Conservation (phyloP, 2,329 filamentous ascomycete species). For the Didymosphaeria variabile region DNA sequence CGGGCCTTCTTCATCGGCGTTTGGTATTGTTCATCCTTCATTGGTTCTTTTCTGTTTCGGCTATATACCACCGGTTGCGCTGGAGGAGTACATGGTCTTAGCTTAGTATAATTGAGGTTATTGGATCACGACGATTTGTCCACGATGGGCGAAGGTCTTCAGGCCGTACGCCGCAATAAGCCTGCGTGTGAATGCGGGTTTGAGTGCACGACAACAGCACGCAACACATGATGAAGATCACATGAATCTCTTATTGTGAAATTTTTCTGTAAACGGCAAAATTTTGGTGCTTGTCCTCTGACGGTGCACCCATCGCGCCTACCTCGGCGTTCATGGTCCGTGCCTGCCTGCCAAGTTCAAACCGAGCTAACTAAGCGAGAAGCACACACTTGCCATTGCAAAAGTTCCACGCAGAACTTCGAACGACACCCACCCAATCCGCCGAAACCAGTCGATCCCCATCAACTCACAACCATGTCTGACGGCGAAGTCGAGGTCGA, state of each 20-base stretch:
- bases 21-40: constrained; percentile 11
- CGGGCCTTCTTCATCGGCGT: neutral
- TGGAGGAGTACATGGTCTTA: constrained; percentile 15
- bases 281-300: neutral
- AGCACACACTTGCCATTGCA: no score
- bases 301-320: neutral
- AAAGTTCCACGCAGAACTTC: no score
- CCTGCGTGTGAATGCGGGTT: no score
- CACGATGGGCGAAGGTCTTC: neutral
- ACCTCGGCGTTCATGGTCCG: neutral
- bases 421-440: constrained; percentile 32
- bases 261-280: neutral
- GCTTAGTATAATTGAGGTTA: constrained; percentile 13
- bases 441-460: constrained; percentile 34
- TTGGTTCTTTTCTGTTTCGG: constrained; percentile 16
- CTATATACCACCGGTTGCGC: constrained; percentile 37
- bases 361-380: constrained; percentile 13
- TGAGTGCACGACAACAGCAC: no score
- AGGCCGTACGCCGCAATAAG: neutral
- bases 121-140: constrained; percentile 1
- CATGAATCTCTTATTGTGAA: neutral
- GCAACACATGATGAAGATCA: no score
- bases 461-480: constrained; percentile 72
- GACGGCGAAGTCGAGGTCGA: constrained; percentile 96
- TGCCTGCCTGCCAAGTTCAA: constrained; percentile 31